Percentiles rank a stretch among this genome's conserved stretches.
phyloP scores from a whole-genome alignment of 2,329 filamentous ascomycete genomes.

The Aspergillus ruber region DNA sequence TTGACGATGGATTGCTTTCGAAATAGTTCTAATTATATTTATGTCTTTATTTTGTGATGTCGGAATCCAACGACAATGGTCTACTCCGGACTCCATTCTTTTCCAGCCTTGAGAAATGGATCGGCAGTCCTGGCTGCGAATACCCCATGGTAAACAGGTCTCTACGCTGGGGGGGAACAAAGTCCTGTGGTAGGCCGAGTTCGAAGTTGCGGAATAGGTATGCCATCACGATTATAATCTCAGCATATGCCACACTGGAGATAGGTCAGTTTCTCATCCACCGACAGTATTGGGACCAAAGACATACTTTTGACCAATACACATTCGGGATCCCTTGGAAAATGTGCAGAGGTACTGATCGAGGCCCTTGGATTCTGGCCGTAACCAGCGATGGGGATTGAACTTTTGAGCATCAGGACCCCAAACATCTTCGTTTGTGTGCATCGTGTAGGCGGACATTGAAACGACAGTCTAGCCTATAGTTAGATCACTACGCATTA shows the following conservation, averaged over 20 bases:
- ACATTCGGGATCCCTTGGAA: not conserved
- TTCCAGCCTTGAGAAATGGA: too few species aligned
- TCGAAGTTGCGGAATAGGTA: not conserved
- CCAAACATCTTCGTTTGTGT: slow-evolving; percentile 2
- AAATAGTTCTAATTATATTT: too few species aligned
- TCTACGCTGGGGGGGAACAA: not conserved
- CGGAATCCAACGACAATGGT: too few species aligned
- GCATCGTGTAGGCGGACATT: slow-evolving; percentile 6
- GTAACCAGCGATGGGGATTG: slow-evolving; percentile 4
- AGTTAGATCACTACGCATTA: not conserved
- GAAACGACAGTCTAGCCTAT: slow-evolving; percentile 1
- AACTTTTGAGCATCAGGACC: slow-evolving; percentile 3
- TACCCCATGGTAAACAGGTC: not conserved
- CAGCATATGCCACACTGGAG: not conserved
- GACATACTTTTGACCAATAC: not conserved
- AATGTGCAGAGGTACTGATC: not conserved
- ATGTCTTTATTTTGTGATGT: too few species aligned
- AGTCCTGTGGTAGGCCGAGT: not conserved
- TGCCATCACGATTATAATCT: not conserved
- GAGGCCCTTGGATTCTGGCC: slow-evolving; percentile 1
- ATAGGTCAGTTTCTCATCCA: not conserved
- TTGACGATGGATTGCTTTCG: too few species aligned
- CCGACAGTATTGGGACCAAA: not conserved
- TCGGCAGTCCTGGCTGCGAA: not conserved
- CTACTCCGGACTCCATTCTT: too few species aligned